Evolutionary conservation across 192 early-diverging fungal species (phyloP).

Genomic region (Coemansia sp.): DNA sequence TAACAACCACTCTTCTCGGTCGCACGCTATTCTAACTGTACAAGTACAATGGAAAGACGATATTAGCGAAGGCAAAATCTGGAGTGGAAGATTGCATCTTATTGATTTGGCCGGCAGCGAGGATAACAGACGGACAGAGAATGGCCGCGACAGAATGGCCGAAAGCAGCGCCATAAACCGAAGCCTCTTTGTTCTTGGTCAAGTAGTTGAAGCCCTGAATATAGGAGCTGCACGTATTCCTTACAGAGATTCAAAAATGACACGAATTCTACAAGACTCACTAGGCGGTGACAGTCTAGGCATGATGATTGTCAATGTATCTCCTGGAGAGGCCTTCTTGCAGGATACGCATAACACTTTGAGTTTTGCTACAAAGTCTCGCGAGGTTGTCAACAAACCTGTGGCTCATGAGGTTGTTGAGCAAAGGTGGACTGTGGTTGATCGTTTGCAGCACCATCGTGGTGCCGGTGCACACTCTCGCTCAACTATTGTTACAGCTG

Average conservation of each 20-base stretch:
- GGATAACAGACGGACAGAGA: slow-evolving; percentile 65
- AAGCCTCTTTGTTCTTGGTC: slow-evolving; percentile 63
- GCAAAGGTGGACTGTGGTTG: slow-evolving; percentile 33
- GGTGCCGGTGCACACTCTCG: slow-evolving; percentile 14
- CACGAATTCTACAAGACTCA: slow-evolving; percentile 64
- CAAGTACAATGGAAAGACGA: slow-evolving; percentile 50
- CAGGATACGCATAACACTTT: slow-evolving; percentile 62
- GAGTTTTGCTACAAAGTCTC: slow-evolving; percentile 64
- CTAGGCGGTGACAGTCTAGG: slow-evolving; percentile 62
- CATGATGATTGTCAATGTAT: slow-evolving; percentile 69
- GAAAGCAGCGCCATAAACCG: slow-evolving; percentile 69
- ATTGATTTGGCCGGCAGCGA: slow-evolving; percentile 71
- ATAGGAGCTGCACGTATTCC: slow-evolving; percentile 56
- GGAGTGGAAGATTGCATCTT: slow-evolving; percentile 58
- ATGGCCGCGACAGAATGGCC: slow-evolving; percentile 59
- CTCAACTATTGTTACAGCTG: slow-evolving; percentile 9
- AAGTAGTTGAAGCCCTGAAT: slow-evolving; percentile 66
- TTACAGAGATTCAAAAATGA: slow-evolving; percentile 70
- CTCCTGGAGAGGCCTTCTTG: slow-evolving; percentile 56
- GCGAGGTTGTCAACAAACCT: slow-evolving; percentile 61
- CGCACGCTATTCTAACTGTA: slow-evolving; percentile 63
- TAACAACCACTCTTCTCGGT: slow-evolving; percentile 63
- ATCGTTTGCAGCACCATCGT: slow-evolving; percentile 42
- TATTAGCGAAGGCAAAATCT: slow-evolving; percentile 26
- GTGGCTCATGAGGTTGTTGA: slow-evolving; percentile 49